Evolutionary conservation across 2,329 filamentous ascomycete genomes (phyloP), one percentile per base, ranked within the genome.

Genomic region (Harringtonia aguacate): DNA sequence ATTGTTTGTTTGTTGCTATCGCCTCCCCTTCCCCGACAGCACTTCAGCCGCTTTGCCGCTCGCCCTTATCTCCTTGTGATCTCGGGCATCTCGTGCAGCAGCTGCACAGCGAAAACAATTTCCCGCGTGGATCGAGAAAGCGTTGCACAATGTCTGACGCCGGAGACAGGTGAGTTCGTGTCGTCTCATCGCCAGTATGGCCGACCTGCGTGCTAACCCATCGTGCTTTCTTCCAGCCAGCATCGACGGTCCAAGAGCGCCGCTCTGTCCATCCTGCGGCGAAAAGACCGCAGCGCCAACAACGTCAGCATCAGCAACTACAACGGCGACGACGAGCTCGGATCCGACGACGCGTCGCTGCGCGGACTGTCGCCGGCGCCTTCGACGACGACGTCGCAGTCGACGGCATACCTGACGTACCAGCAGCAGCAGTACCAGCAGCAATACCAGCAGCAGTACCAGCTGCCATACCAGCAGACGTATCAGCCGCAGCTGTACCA

Each of bases 191-290:
- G 10, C 35, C 33, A 7, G n/a, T 20, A 7, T 21, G 9, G 10
- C 31, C 9, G 21, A 13, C 30, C 7, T 18, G 18, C 30, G 22
- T n/a, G 8, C 31, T 30, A 17, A 30, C 18, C n/a, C 28, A 17
- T 10, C 10, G 30, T 28, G 8, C n/a, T 24, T 21, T 8, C 2
- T 15, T 14, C 13, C 37, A 51, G 47, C 47, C 46, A 51, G 20
- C 73, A 75, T 55, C 73, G 69, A 61, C 72, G 69, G 48, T 73
- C 74, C 45, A 79, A 71, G 58, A 76, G 68, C 34, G 65, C 66
- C 41, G 66, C 72, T 38, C 59, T 77, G 51, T 66, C 73, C 58
- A 57, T 80, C 56, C 60, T 80, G 58, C 66, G 73, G 48, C 68
- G 72, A 50, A 72, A 66, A 53, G 69, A 73, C 43, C 49, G 51